A percentile compares a stretch with the other conserved stretches of the same genome.
These are phyloP conservation scores for Eutrema salsugineum DNA, from an alignment of 441 rosid genomes.

Conservation along the genomic window DNA sequence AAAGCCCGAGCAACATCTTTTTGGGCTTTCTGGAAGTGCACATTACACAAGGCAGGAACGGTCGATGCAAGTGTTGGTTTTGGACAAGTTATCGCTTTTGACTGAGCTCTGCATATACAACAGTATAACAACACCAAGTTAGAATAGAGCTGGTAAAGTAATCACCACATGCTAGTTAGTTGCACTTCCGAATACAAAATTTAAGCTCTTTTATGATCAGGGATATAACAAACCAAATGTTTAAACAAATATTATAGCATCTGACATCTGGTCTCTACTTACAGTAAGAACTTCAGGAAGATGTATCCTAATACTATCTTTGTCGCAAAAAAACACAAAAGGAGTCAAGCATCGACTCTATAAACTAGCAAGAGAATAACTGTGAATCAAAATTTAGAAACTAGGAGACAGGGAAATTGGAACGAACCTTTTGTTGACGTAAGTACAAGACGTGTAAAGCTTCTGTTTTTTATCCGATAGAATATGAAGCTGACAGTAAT, in stretches of 20 bases:
- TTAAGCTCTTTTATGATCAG: not conserved
- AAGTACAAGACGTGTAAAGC: slow-evolving; percentile 81
- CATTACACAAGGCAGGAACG: slow-evolving; percentile 66
- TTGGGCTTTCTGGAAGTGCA: slow-evolving; percentile 82
- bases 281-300: not conserved
- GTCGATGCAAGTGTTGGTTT: slow-evolving; percentile 81
- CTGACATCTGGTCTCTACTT: not conserved
- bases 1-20: slow-evolving; percentile 72
- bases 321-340: not conserved
- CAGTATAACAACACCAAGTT: not conserved
- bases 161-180: not conserved
- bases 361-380: not conserved
- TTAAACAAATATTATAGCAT: not conserved
- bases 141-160: not conserved
- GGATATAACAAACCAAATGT: not conserved
- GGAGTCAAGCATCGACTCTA: too few relatives aligned
- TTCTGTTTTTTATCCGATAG: slow-evolving; percentile 81
- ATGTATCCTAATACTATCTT: not conserved
- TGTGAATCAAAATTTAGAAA: not conserved
- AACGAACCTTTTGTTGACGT: slow-evolving; percentile 68
- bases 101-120: slow-evolving; percentile 51
- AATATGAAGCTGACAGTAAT: slow-evolving; percentile 80
- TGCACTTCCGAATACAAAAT: not conserved
- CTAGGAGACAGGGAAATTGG: not conserved
- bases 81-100: slow-evolving; percentile 82